Conservation (phyloP, 495 filamentous ascomycete genomes). For the Tuber borchii region DNA sequence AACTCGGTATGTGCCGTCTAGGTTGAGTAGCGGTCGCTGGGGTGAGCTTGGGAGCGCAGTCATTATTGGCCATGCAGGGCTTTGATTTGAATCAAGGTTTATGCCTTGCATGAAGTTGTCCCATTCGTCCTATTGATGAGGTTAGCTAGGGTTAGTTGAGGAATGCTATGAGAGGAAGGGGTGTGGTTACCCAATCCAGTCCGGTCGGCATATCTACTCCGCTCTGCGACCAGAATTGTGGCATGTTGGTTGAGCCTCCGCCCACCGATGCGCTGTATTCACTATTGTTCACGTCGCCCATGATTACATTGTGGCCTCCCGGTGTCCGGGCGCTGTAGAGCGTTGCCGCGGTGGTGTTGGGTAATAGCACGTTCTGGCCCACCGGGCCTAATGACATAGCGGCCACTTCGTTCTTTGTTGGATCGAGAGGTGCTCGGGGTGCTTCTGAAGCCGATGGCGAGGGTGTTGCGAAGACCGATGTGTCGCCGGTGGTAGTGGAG, state of each 20-base stretch:
- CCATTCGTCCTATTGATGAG: constrained; percentile 36
- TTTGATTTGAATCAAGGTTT: constrained; percentile 34
- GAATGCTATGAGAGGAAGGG: not conserved
- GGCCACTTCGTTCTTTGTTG: constrained; percentile 29
- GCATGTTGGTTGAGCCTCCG: constrained; percentile 8
- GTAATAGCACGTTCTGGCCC: constrained; percentile 21
- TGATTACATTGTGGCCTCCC: constrained; percentile 29
- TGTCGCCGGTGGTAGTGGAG: constrained; percentile 12
- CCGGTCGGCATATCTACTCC: constrained; percentile 26
- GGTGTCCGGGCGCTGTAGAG: constrained; percentile 27
- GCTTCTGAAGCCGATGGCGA: constrained; percentile 20
- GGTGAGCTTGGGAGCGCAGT: constrained; percentile 8
- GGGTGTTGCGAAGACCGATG: constrained; percentile 25
- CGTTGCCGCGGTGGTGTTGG: constrained; percentile 28
- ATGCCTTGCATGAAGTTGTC: constrained; percentile 41
- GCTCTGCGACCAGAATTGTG: constrained; percentile 17
- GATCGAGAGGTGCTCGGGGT: constrained; percentile 10
- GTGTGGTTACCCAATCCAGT: constrained; percentile 25
- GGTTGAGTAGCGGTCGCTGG: not conserved
- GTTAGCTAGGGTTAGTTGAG: constrained; percentile 18
- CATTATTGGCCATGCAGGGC: constrained; percentile 26
- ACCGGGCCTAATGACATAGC: constrained; percentile 35
- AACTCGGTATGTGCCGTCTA: not conserved
- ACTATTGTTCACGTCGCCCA: constrained; percentile 20
- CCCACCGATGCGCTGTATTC: constrained; percentile 17